phyloP scores from a whole-genome alignment of 306 rosid genomes.

The Quercus wislizeni region DNA sequence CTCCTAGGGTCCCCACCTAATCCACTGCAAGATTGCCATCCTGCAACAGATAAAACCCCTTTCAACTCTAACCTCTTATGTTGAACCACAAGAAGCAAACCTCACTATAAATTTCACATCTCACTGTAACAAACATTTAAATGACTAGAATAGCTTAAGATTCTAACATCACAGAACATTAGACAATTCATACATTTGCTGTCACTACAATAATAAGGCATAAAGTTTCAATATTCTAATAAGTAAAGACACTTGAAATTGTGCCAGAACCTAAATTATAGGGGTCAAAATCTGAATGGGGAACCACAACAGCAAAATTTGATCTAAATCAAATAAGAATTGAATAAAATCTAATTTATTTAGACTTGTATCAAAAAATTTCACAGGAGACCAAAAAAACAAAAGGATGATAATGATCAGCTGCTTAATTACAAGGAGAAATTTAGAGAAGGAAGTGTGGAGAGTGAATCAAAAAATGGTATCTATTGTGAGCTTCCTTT shows the following conservation, averaged over 20 bases:
- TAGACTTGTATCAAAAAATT: neutral
- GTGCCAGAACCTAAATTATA: neutral
- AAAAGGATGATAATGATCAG: constrained; percentile 12
- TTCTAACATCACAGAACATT: neutral
- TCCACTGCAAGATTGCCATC: neutral
- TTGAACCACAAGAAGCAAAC: no score
- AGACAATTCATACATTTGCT: neutral
- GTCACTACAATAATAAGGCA: neutral
- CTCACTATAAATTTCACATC: no score
- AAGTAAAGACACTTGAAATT: neutral
- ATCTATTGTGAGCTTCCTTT: constrained; percentile 76
- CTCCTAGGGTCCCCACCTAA: neutral
- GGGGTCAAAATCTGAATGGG: neutral
- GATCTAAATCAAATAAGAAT: neutral
- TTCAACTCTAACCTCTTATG: neutral
- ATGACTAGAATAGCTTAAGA: neutral
- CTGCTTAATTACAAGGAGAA: constrained; percentile 42
- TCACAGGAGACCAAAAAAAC: neutral
- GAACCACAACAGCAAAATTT: neutral
- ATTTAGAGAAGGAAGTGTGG: neutral
- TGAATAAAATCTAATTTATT: no score
- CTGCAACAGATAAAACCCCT: neutral
- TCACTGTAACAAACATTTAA: no score
- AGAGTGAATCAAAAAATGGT: constrained; percentile 63
- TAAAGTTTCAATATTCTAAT: neutral